A percentile compares a stretch with the other conserved stretches of the same genome.
phyloP scores from a whole-genome alignment of 164 flowering plant species.

The Annona squamosa region DNA sequence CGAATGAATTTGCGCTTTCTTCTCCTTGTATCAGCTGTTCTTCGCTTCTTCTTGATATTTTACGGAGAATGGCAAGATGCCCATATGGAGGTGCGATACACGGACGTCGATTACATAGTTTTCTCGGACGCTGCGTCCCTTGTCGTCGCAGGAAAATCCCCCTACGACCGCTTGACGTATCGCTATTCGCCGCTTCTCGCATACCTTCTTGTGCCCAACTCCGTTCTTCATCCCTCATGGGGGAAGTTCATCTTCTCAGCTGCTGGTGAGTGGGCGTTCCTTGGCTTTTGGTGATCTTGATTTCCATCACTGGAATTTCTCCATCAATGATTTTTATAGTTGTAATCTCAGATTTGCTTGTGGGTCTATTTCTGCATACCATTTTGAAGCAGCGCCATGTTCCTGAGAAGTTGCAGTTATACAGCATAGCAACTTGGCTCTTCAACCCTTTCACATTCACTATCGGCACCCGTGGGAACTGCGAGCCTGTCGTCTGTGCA shows the following conservation, averaged over 20 bases:
- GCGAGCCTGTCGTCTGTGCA: slow-evolving; percentile 93
- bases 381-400: slow-evolving; percentile 72
- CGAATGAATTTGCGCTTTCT: slow-evolving; percentile 28
- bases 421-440: slow-evolving; percentile 73
- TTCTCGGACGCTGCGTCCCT: slow-evolving; percentile 89
- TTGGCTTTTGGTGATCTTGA: neutral
- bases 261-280: slow-evolving; percentile 40
- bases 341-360: slow-evolving; percentile 61
- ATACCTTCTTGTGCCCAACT: slow-evolving; percentile 68
- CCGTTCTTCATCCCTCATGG: slow-evolving; percentile 71
- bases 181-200: slow-evolving; percentile 89
- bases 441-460: slow-evolving; percentile 96
- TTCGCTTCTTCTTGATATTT: slow-evolving; percentile 50
- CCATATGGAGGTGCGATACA: slow-evolving; percentile 89
- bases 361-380: slow-evolving; percentile 51
- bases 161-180: slow-evolving; percentile 70
- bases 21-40: slow-evolving; percentile 47
- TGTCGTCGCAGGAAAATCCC: slow-evolving; percentile 63
- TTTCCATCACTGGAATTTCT: neutral
- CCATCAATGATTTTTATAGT: neutral
- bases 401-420: slow-evolving; percentile 54
- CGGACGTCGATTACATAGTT: slow-evolving; percentile 85
- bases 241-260: slow-evolving; percentile 87
- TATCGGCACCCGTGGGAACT: slow-evolving; percentile 95
- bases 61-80: slow-evolving; percentile 97